Conservation (phyloP, 208 protist species). For the Crithidia fasciculata region DNA sequence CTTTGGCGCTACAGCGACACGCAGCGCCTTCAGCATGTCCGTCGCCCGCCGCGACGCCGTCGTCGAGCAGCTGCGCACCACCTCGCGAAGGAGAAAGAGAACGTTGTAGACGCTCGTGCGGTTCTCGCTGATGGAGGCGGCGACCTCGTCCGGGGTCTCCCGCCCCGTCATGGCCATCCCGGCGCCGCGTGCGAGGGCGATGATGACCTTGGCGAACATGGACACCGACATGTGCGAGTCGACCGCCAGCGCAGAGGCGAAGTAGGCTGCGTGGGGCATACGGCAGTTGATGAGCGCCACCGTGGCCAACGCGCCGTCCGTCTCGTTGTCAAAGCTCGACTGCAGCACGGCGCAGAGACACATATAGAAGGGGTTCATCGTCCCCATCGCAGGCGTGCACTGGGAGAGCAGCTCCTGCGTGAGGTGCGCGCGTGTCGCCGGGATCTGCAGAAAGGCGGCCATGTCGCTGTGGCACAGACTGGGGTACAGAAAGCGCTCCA, state of each 20-base stretch:
- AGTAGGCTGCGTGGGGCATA: conserved; percentile 92
- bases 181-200: conserved; percentile 82
- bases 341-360: conserved; percentile 89
- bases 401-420: conserved; percentile 70
- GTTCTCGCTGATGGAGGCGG: conserved; percentile 58
- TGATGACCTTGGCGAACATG: conserved; percentile 90
- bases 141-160: conserved; percentile 75
- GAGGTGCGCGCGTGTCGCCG: conserved; percentile 76
- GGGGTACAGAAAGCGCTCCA: conserved; percentile 89
- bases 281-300: conserved; percentile 83
- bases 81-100: conserved; percentile 84
- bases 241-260: conserved; percentile 78
- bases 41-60: conserved; percentile 73
- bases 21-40: conserved; percentile 87
- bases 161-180: conserved; percentile 86
- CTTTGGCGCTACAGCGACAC: conserved; percentile 75
- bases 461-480: conserved; percentile 85
- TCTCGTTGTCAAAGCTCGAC: conserved; percentile 75
- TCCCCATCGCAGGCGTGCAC: conserved; percentile 78
- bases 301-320: conserved; percentile 82
- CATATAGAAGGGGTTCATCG: conserved; percentile 86
- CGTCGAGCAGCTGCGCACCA: conserved; percentile 85
- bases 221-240: conserved; percentile 88
- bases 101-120: conserved; percentile 90
- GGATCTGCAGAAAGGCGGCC: conserved; percentile 67